These are phyloP conservation scores for Pythium chondricola DNA, from an alignment of 352 stramenopile species.

Conservation along the genomic window DNA sequence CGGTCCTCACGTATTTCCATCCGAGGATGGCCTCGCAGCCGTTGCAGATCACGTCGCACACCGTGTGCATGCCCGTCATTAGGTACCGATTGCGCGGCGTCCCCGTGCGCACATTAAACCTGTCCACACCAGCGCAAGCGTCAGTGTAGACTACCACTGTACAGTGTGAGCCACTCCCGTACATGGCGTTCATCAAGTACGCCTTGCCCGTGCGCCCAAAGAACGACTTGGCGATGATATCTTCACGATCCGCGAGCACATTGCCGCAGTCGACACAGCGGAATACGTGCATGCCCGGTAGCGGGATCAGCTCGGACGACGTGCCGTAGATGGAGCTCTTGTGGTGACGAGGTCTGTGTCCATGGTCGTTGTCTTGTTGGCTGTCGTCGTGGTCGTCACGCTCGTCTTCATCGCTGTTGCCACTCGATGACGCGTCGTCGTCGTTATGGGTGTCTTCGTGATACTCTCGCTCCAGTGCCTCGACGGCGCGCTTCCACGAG, in stretches of 20 bases:
- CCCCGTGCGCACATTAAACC: constrained; percentile 65
- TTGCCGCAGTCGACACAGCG: constrained; percentile 57
- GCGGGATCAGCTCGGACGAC: constrained; percentile 38
- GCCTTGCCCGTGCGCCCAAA: constrained; percentile 70
- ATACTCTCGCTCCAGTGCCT: constrained; percentile 8
- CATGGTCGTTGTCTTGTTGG: constrained; percentile 15
- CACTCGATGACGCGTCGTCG: not conserved
- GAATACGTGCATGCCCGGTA: constrained; percentile 46
- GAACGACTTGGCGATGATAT: constrained; percentile 76
- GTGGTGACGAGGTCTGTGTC: constrained; percentile 3
- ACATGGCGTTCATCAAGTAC: constrained; percentile 79
- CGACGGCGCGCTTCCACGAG: constrained; percentile 28
- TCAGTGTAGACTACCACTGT: not conserved
- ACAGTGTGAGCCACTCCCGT: constrained; percentile 1
- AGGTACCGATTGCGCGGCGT: constrained; percentile 58
- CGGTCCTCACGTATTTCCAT: constrained; percentile 86
- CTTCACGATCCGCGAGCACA: constrained; percentile 55
- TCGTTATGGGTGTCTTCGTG: constrained; percentile 17
- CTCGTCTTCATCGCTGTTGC: constrained; percentile 12
- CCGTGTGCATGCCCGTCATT: constrained; percentile 79
- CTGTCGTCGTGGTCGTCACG: constrained; percentile 19
- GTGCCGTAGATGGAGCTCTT: constrained; percentile 25
- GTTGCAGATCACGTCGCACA: constrained; percentile 59
- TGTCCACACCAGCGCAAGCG: constrained; percentile 11
- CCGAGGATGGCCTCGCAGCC: constrained; percentile 57